These are phyloP conservation scores for Amanita exitialis DNA, from an alignment of 768 basidiomycete species.

Conservation along the genomic window DNA sequence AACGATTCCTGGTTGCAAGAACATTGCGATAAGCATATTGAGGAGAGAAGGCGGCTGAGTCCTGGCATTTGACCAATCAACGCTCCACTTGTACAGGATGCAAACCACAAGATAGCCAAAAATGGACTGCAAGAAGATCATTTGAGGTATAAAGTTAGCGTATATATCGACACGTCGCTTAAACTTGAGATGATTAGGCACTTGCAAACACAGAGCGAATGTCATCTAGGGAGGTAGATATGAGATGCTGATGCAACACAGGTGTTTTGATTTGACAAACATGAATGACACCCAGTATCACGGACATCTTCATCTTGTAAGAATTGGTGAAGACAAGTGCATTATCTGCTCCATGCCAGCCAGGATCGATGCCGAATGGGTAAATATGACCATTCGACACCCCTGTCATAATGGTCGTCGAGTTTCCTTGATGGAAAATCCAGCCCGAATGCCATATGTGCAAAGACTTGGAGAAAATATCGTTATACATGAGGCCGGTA, in stretches of 20 bases:
- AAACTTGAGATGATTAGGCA: constrained; percentile 93
- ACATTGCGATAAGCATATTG: constrained; percentile 96
- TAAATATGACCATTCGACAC: constrained; percentile 63
- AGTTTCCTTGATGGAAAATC: constrained; percentile 52
- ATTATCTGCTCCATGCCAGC: constrained; percentile 92
- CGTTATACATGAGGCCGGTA: constrained; percentile 97
- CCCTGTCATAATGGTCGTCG: constrained; percentile 34
- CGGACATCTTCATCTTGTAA: constrained; percentile 99
- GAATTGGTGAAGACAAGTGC: constrained; percentile 91
- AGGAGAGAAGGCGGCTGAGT: constrained; percentile 80
- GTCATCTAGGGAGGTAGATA: constrained; percentile 66
- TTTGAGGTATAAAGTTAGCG: constrained; percentile 93
- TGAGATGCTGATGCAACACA: constrained; percentile 4
- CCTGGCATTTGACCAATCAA: constrained; percentile 74
- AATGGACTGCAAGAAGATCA: constrained; percentile 95
- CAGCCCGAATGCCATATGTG: constrained; percentile 86
- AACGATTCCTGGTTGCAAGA: constrained; percentile 81
- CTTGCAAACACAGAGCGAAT: constrained; percentile 91
- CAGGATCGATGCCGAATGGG: constrained; percentile 90
- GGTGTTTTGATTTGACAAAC: constrained; percentile 34
- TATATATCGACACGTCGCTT: constrained; percentile 81
- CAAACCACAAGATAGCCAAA: constrained; percentile 93
- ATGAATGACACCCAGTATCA: constrained; percentile 92
- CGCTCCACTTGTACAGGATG: constrained; percentile 95
- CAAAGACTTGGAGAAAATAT: constrained; percentile 91